Evolutionary conservation across 1,284 basidiomycete species (phyloP), one percentile per base, ranked within the genome.

Genomic region (Sphaerobolus stellatus): DNA sequence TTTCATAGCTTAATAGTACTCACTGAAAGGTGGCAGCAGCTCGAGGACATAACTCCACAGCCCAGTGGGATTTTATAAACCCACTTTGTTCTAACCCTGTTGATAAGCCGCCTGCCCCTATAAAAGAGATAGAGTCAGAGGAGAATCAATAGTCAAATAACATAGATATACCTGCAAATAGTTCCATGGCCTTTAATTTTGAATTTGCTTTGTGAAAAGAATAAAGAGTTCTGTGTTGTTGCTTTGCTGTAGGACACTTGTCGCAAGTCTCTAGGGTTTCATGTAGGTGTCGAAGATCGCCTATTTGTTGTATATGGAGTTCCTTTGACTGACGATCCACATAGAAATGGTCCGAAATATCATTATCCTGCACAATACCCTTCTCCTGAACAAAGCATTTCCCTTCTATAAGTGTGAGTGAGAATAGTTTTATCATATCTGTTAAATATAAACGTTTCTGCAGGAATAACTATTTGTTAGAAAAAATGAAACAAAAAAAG

Each of bases 101-200:
- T 6, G 85, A 84, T 9, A 89, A 72, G 4, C 86, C 86, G 54
- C 86, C 86, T 51, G 84, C 86, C 62, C 86, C 85, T 86, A 54
- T 13, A 50, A 53, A 14, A 41, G 49, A 18, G 45, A 50, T 36
- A 14, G 40, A 44, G 43, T 11, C n/a, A 31, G 1, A 25, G 22
- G 46, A 14, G 36, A 52, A 34, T 44, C 31, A 52, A 34, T 44
- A 31, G 36, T 13, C 14, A 31, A 28, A 16, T 30, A 40, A 25
- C 58, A 66, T 56, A 40, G 24, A 58, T 66, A 56, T 62, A 84
- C 85, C 85, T 64, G 78, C 75, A 63, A 87, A 88, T 4, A 88
- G 67, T 61, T 88, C 86, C 54, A 88, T 58, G 1, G 80, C 81
- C 55, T n/a, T n/a, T n/a, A n/a, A n/a, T n/a, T n/a, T n/a, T n/a